Base-by-base conservation (phyloP, 441 rosid species). In the Corymbia citriodora region DNA sequence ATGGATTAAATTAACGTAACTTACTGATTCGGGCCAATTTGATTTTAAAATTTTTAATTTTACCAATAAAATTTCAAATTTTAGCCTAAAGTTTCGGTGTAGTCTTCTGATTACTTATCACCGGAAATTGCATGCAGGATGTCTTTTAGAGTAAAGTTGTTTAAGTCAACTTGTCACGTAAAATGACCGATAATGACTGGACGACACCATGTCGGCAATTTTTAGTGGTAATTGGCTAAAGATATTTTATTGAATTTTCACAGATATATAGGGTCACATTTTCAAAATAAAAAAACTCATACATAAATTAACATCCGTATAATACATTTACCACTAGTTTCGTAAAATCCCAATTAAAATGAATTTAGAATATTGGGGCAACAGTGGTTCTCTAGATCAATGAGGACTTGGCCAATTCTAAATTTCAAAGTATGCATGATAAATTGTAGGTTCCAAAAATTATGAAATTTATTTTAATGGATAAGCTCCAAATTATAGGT, bases 81-180 rank as follows among this genome's bases (percentile, higher is more conserved):
- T 23, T 74, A 74, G 16, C 4, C 9, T 5, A 6, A 21, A 14
- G 45, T 12, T 74, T 8, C 3, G 4, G 45, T 40, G 25, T 23
- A 40, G 9, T 12, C 85, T 40, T 8, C 4, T 2, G 3, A 74
- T 4, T 4, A 74, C 23, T 74, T 19, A 7, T 2, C 2, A 5
- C 5, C 14, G 18, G 5, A 19, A 72, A 72, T 36, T 6, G 8
- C 4, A 18, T 7, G 17, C 3, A 3, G 8, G 27, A 72, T 0
- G 2, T 31, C 10, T 68, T 31, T 70, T 18, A 0, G 2, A 18
- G 8, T 36, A 40, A 21, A 40, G 4, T 74, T 40, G 0, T 79
- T 3, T 1, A 45, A 25, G 1, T 79, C 1, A 0, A 0, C 7
- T 1, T 23, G 5, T 0, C 2, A 3, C 1, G 0, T 1, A 7